These are phyloP conservation scores for Paraphoma chrysanthemicola DNA, from an alignment of 2,329 filamentous ascomycete species.

Conservation along the genomic window DNA sequence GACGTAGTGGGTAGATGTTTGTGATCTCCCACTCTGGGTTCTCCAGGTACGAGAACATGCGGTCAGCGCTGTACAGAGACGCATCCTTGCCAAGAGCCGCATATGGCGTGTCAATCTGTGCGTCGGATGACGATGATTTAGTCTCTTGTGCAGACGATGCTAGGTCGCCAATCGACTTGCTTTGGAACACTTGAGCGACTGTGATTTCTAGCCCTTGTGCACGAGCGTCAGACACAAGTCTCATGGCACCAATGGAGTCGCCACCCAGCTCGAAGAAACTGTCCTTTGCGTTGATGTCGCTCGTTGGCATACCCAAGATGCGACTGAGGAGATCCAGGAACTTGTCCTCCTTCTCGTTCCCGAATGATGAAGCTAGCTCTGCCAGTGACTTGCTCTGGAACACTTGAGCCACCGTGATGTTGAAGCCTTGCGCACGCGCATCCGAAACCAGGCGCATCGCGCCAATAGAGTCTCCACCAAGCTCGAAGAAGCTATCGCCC, in stretches of 20 bases:
- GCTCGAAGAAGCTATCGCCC: conserved; percentile 52
- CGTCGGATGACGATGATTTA: conserved; percentile 18
- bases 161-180: conserved; percentile 49
- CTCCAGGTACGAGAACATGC: conserved; percentile 60
- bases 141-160: conserved; percentile 40
- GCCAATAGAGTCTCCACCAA: conserved; percentile 56
- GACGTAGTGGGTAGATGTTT: conserved; percentile 65
- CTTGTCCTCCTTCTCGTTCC: conserved; percentile 39
- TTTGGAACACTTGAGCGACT: conserved; percentile 54
- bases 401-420: conserved; percentile 52
- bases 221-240: conserved; percentile 50
- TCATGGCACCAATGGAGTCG: conserved; percentile 56
- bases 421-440: conserved; percentile 43
- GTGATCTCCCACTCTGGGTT: conserved; percentile 59
- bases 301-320: conserved; percentile 37
- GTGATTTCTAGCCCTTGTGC: conserved; percentile 46
- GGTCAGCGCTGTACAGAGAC: conserved; percentile 55
- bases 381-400: conserved; percentile 52
- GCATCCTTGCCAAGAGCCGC: conserved; percentile 56
- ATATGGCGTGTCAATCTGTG: conserved; percentile 55
- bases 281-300: conserved; percentile 47
- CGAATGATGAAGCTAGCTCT: conserved; percentile 62
- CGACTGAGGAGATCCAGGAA: conserved; percentile 34
- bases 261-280: conserved; percentile 58
- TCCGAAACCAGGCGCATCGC: conserved; percentile 55